A percentile compares a stretch with the other conserved stretches of the same genome.
Conservation (phyloP, 2,329 filamentous ascomycete genomes). For the Xylaria multiplex region DNA sequence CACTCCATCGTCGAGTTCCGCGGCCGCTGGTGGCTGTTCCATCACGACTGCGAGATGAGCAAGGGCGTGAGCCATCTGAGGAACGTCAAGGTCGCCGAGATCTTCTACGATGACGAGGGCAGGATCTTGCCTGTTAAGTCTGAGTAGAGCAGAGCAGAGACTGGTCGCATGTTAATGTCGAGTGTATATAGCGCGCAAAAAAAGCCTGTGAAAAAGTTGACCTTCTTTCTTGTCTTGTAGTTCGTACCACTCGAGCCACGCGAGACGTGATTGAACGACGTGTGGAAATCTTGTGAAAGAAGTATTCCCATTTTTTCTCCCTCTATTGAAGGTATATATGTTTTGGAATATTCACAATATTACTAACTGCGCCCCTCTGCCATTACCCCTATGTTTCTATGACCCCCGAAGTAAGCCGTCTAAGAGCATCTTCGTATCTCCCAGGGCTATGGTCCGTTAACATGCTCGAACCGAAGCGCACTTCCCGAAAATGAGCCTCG, state of each 20-base stretch:
- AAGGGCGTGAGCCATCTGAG: conserved; percentile 76
- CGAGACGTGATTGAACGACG: not conserved
- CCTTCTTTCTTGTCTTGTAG: too few relatives aligned
- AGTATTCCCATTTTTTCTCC: not conserved
- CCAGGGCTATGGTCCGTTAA: conserved; percentile 80
- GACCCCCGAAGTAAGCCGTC: conserved; percentile 65
- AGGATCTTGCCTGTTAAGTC: conserved; percentile 62
- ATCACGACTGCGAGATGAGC: conserved; percentile 78
- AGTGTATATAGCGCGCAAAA: conserved; percentile 23
- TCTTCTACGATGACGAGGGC: conserved; percentile 74
- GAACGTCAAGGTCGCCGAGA: conserved; percentile 78
- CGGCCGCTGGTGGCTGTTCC: conserved; percentile 78
- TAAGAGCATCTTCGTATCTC: conserved; percentile 75
- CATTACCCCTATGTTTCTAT: conserved; percentile 36
- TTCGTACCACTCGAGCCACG: not conserved
- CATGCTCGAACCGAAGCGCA: conserved; percentile 78
- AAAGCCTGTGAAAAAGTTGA: not conserved
- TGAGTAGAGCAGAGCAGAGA: conserved; percentile 7
- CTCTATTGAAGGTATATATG: not conserved
- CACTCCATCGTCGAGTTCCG: conserved; percentile 80
- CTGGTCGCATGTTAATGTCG: not conserved
- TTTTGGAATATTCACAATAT: not conserved
- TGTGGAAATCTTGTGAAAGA: not conserved
- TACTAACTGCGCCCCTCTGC: not conserved
- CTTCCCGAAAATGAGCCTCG: conserved; percentile 74